Evolutionary conservation across 805 yeast genomes (phyloP), one percentile per base, ranked within the genome.

Genomic region (Candida sanyiensis): DNA sequence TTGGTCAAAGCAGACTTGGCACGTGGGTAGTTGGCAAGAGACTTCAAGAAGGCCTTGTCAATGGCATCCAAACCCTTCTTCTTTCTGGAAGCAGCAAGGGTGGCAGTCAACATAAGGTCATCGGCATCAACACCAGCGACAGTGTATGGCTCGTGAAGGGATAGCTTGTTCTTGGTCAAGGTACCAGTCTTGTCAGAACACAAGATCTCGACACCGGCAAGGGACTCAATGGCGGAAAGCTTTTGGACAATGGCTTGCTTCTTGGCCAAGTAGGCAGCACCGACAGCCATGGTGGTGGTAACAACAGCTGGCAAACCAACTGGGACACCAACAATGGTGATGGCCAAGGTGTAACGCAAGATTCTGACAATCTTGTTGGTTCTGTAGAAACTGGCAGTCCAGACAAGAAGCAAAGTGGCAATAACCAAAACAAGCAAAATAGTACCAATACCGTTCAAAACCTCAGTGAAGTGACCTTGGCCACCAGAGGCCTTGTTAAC

Each of bases 121-220:
- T 89, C 96, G 46, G 95, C 77, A 66, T 86, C 93, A 58, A 88
- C 96, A 76, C 96, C 96, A 61, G 83, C 93, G 60, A 88, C 96
- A 65, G 96, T 87, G 83, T 86, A 89, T 65, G 97, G 97, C 70
- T 88, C 96, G 69, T 86, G 90, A 62, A 89, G 75, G 46, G 97
- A 84, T 63, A 88, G 77, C 76, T 87, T 89, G 83, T 88, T 88
- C 80, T 87, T 87, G 73, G 97, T 88, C 71, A 88, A 76, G 58
- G 97, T 88, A 78, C 97, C 97, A 62, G 97, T 88, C 73, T 88
- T 88, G 72, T 88, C 97, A 58, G 96, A 88, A 81, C 97, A 88
- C 67, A 88, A 77, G 69, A 88, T 86, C 73, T 89, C 96, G 62
- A 88, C 96, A 80, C 96, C 96, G 52, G 96, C 97, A 57, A 88